phyloP scores from a whole-genome alignment of 148 eudicot genomes.

The Fagopyrum tataricum region DNA sequence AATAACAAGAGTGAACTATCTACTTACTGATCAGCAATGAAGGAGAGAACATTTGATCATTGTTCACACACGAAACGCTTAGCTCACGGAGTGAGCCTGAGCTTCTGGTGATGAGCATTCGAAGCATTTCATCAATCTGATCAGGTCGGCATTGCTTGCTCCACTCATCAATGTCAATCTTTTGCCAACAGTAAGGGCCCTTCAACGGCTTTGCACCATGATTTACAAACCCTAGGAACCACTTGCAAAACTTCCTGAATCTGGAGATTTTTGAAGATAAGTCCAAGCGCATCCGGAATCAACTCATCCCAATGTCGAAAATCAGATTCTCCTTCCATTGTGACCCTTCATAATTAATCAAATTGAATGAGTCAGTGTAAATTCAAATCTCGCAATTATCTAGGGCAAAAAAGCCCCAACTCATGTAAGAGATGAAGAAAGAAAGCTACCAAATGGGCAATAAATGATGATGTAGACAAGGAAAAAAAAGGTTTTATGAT shows the following conservation, averaged over 20 bases:
- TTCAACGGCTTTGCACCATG: constrained; percentile 54
- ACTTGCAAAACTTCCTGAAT: constrained; percentile 50
- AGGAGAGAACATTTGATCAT: constrained; percentile 43
- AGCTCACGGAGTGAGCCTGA: constrained; percentile 48
- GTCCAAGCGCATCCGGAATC: constrained; percentile 66
- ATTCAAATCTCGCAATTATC: not conserved
- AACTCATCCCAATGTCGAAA: constrained; percentile 55
- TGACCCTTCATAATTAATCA: not conserved
- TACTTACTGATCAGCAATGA: constrained; percentile 61
- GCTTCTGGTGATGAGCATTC: constrained; percentile 49
- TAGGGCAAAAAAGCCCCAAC: constrained; percentile 1
- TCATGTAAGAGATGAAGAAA: constrained; percentile 7
- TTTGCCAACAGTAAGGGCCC: constrained; percentile 90
- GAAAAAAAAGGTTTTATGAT: not conserved
- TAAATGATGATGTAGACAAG: not conserved
- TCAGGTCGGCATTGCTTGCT: constrained; percentile 33
- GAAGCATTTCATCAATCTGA: constrained; percentile 46
- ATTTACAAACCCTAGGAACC: constrained; percentile 63
- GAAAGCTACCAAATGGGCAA: not conserved
- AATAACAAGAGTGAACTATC: not conserved
- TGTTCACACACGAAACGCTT: constrained; percentile 42
- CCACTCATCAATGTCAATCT: constrained; percentile 63
- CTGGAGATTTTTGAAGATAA: constrained; percentile 42
- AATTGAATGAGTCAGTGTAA: not conserved
- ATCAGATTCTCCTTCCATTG: constrained; percentile 38